These are phyloP conservation scores for Pholiota adiposa DNA, from an alignment of 1,284 basidiomycete species.

Conservation along the genomic window DNA sequence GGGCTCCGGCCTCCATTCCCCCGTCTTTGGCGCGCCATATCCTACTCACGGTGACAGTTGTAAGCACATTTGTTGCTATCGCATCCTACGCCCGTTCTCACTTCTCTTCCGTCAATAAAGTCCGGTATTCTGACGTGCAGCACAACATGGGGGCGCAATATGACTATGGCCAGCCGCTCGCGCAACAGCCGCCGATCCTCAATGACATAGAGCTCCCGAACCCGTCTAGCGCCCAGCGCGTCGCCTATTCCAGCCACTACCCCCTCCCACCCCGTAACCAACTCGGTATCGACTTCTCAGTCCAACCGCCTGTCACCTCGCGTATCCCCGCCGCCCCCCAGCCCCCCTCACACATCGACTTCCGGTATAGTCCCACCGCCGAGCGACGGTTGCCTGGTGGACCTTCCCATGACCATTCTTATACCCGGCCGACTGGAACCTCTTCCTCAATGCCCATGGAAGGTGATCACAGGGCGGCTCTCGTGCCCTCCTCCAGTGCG, in stretches of 20 bases:
- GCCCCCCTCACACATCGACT: conserved; percentile 36
- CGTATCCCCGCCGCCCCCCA: conserved; percentile 41
- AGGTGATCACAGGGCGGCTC: conserved; percentile 42
- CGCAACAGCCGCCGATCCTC: conserved; percentile 49
- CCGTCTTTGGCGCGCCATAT: conserved; percentile 59
- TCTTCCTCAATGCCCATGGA: conserved; percentile 38
- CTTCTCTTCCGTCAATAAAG: conserved; percentile 56
- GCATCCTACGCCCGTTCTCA: conserved; percentile 47
- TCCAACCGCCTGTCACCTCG: conserved; percentile 42
- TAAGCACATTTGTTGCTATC: conserved; percentile 46
- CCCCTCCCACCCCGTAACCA: conserved; percentile 45
- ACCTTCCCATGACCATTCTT: conserved; percentile 45
- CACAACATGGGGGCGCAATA: conserved; percentile 53
- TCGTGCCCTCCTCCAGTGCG: conserved; percentile 35
- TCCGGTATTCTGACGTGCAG: conserved; percentile 67
- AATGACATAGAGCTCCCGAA: conserved; percentile 49
- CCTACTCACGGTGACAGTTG: conserved; percentile 49
- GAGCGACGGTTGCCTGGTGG: conserved; percentile 52
- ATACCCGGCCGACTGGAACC: conserved; percentile 35
- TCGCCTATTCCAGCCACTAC: conserved; percentile 40
- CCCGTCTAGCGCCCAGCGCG: conserved; percentile 36
- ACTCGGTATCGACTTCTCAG: conserved; percentile 43
- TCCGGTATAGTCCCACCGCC: conserved; percentile 38
- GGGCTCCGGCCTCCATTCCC: conserved; percentile 71
- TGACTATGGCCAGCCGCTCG: conserved; percentile 44